phyloP scores from a whole-genome alignment of 2,329 filamentous ascomycete species.

The Alternaria dauci region DNA sequence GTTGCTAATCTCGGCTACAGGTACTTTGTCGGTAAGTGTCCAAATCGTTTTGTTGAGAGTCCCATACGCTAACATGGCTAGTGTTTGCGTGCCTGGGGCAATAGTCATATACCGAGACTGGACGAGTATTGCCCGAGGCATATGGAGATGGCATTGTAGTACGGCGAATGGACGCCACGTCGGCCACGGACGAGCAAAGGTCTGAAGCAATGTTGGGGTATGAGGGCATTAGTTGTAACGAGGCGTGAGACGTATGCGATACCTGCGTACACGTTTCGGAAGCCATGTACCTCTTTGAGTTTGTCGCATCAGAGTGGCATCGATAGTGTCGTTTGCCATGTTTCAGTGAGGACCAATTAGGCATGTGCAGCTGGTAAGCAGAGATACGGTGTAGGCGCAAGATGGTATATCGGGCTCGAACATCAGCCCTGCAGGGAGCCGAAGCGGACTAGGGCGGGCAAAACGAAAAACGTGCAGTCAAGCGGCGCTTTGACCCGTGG shows the following conservation, averaged over 20 bases:
- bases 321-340: constrained; percentile 6
- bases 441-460: constrained; percentile 25
- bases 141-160: constrained; percentile 51
- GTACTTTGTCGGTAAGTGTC: constrained; percentile 32
- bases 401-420: constrained; percentile 10
- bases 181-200: constrained; percentile 22
- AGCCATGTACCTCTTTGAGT: not conserved
- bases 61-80: constrained; percentile 17
- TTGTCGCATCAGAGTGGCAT: constrained; percentile 9
- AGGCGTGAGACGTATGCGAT: constrained; percentile 6
- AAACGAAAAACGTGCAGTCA: constrained; percentile 28
- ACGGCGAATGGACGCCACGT: constrained; percentile 31
- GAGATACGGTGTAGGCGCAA: constrained; percentile 17
- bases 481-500: constrained; percentile 25
- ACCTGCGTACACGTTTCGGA: not conserved
- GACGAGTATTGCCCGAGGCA: constrained; percentile 56
- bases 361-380: constrained; percentile 12
- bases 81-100: constrained; percentile 48
- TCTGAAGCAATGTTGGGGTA: constrained; percentile 23
- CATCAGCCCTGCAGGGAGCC: constrained; percentile 14
- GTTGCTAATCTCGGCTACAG: constrained; percentile 36
- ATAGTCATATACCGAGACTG: not conserved
- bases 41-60: constrained; percentile 11
- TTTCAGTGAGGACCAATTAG: constrained; percentile 15
- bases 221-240: constrained; percentile 3